Evolutionary conservation across 768 basidiomycete species (phyloP), one percentile per base, ranked within the genome.

Genomic region (Termitomyces sp.): DNA sequence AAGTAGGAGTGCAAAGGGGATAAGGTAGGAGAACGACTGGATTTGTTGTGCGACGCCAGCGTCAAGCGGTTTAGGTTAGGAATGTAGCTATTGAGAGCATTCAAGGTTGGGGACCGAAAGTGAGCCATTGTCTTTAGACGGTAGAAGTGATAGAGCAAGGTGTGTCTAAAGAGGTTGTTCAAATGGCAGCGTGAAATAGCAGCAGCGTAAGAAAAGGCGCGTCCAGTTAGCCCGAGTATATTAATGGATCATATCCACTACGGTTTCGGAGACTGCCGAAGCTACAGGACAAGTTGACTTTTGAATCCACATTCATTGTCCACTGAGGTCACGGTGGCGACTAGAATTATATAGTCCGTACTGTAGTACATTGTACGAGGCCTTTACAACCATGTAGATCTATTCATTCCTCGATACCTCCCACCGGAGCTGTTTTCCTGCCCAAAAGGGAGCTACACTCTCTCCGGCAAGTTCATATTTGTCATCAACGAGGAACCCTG

Each of bases 401-500:
- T 21, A 59, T 11, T 55, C 43, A 3, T 34, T 27, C 44, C 66
- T 65, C 16, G 66, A 69, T 58, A 86, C 76, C 67, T 81, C 77
- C 94, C 95, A 98, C 9, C 75, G 75, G 34, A 98, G 71, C 59
- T 80, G 75, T 71, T 84, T 89, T 12, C 93, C 95, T 9, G 88
- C 84, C 89, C 91, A 90, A 73, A 98, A 96, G 8, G 95, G 91
- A 41, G 89, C 79, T 1, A 96, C 79, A 27, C 64, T 76, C 28
- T 83, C 79, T 21, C 75, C 73, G 16, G 73, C 79, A 45, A 74
- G 64, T 34, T 67, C 65, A 70, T 81, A 89, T n/a, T 64, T 67
- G 40, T 76, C 77, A 35, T 78, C 77, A 6, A 89, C 75, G 7
- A 68, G 57, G 51, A 66, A 66, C 1, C 65, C 71, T 54, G 71